Evolutionary conservation across 139 green algal species (phyloP), one percentile per base, ranked within the genome.

Genomic region (Tetradesmus obliquus): DNA sequence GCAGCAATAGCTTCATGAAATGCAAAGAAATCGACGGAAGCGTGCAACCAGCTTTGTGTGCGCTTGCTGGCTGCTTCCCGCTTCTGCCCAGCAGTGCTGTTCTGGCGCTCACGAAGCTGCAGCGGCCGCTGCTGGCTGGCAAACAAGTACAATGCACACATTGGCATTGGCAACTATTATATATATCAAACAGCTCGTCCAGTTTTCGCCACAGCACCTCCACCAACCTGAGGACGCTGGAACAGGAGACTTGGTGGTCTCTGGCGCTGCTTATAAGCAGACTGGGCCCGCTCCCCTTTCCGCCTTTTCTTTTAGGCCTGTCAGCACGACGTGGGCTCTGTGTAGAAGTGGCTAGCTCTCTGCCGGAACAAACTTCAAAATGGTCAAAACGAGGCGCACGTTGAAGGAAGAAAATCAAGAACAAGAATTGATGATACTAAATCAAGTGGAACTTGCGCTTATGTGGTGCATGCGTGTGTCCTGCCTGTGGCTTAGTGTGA

Each of bases 161-260:
- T 76, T 76, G 66, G 3, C n/a, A 1, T 6, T 5, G n/a, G n/a
- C 1, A 6, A 6, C 17, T 5, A 24, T 2, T 0, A 24, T 13
- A 76, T 3, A 76, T 1, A n/a, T 20, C 15, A 17, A 12, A n/a
- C 66, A 24, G 17, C n/a, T 7, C 66, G 12, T 24, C 15, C n/a
- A 76, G 66, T n/a, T 19, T 76, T 13, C 5, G 17, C 17, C 17
- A 76, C 12, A 13, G 66, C 15, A 24, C 66, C 66, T 72, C 9
- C n/a, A 82, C 74, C 74, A 82, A 82, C 74, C n/a, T 87, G 82
- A 87, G 82, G 55, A 53, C 54, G 82, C 82, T 87, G 82, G 82
- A 74, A 87, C 82, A 87, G 82, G 82, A 87, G 82, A 87, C 82
- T 87, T 57, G 60, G 53, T 51, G 19, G 81, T 62, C 81, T 87